A percentile compares a stretch with the other conserved stretches of the same genome.
These are phyloP conservation scores for Fraxinus latifolia DNA, from an alignment of 305 asterid species.

Conservation along the genomic window DNA sequence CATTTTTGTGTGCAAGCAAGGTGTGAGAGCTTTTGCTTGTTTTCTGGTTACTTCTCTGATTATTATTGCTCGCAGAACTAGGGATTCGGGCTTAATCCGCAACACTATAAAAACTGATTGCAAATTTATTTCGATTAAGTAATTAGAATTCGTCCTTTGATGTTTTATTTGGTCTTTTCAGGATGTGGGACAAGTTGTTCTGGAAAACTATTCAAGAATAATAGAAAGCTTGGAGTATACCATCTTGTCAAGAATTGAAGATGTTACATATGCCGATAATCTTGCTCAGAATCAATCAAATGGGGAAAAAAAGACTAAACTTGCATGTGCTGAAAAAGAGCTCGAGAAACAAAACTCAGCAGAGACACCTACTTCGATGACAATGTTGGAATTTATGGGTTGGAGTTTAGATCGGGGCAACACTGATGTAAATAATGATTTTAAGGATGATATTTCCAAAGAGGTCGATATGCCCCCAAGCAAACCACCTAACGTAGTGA, in stretches of 20 bases:
- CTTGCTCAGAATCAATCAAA: constrained; percentile 33
- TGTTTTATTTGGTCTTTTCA: constrained; percentile 25
- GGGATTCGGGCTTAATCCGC: too few species aligned
- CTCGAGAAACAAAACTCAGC: constrained; percentile 29
- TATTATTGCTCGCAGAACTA: too few species aligned
- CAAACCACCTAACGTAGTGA: constrained; percentile 34
- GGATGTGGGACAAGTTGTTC: constrained; percentile 89
- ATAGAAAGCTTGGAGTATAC: constrained; percentile 80
- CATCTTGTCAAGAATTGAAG: constrained; percentile 74
- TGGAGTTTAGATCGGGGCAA: constrained; percentile 50
- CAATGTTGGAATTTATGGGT: constrained; percentile 61
- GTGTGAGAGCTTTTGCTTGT: too few species aligned
- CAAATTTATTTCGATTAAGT: background rate
- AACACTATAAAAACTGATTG: too few species aligned
- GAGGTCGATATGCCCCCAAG: constrained; percentile 19
- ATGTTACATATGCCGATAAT: constrained; percentile 62
- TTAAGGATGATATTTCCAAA: constrained; percentile 18
- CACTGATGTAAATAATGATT: constrained; percentile 32
- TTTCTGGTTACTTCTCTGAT: too few species aligned
- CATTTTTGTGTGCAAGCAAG: too few species aligned
- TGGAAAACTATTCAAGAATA: constrained; percentile 91
- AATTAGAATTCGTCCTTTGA: background rate
- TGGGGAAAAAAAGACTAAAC: constrained; percentile 27
- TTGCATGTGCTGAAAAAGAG: constrained; percentile 37
- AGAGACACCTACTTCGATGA: constrained; percentile 43